Percentiles rank a stretch among this genome's conserved stretches.
Evolutionary conservation across 306 rosid species (phyloP).

Genomic region (Ochetophila trinervis): DNA sequence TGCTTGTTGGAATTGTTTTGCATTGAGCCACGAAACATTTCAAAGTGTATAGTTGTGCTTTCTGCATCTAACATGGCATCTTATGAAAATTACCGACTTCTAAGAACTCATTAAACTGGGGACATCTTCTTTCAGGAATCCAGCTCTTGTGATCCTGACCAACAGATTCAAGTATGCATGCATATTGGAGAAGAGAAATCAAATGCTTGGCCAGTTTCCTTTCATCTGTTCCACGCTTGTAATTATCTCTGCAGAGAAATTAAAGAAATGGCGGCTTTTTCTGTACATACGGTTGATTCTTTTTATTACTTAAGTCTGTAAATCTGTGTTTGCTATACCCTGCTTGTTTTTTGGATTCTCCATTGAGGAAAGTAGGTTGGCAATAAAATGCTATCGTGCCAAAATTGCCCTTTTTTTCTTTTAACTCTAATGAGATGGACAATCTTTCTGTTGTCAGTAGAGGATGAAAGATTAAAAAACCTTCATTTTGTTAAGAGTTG

Average conservation of each 20-base stretch:
- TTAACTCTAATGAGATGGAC: constrained; percentile 24
- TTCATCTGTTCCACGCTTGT: constrained; percentile 7
- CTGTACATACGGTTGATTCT: constrained; percentile 31
- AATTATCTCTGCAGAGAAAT: constrained; percentile 11
- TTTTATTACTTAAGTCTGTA: constrained; percentile 10
- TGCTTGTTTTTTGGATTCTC: constrained; percentile 14
- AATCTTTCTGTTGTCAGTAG: background rate
- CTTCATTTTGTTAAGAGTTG: constrained; percentile 9
- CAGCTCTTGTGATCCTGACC: constrained; percentile 3
- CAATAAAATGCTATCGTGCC: constrained; percentile 29
- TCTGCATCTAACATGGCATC: background rate
- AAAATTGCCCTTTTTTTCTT: constrained; percentile 27
- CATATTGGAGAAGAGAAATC: background rate
- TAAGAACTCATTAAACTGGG: background rate
- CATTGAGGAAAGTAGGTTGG: constrained; percentile 27
- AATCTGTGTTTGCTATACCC: constrained; percentile 11
- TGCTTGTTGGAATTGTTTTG: constrained; percentile 14
- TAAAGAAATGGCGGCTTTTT: constrained; percentile 9
- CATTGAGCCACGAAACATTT: constrained; percentile 18
- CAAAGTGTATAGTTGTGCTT: background rate
- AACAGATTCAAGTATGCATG: constrained; percentile 3
- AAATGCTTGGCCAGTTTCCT: constrained; percentile 1
- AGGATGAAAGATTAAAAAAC: constrained; percentile 2
- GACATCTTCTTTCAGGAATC: constrained; percentile 18
- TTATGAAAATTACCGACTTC: too few species aligned